Evolutionary conservation across 371 early-diverging fungal species (phyloP).

Genomic region (Mortierella sp.): DNA sequence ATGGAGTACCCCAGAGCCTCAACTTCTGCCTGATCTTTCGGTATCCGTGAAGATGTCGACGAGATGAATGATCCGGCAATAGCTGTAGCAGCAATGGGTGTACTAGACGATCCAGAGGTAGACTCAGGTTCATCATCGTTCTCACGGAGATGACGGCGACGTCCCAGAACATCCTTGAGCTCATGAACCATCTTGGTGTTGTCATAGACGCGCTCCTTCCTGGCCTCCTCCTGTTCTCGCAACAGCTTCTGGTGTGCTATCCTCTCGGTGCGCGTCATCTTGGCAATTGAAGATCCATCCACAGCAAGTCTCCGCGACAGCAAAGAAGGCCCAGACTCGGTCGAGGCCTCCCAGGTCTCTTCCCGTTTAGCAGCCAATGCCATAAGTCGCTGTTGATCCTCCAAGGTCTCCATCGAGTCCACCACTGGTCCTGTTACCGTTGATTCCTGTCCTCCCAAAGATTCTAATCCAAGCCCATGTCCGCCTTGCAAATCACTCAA

Average conservation of each 20-base stretch:
- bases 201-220: constrained; percentile 31
- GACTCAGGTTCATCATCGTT: constrained; percentile 26
- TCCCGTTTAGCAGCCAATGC: constrained; percentile 47
- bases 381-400: constrained; percentile 56
- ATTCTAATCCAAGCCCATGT: background rate
- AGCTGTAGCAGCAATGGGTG: background rate
- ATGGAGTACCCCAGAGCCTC: background rate
- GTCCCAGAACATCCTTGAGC: constrained; percentile 71
- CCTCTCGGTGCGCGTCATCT: constrained; percentile 71
- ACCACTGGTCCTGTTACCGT: constrained; percentile 24
- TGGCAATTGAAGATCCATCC: constrained; percentile 28
- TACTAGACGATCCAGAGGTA: background rate
- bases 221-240: constrained; percentile 63
- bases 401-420: constrained; percentile 48
- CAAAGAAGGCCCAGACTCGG: constrained; percentile 37
- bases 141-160: constrained; percentile 57
- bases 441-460: background rate
- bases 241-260: constrained; percentile 67
- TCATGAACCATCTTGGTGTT: constrained; percentile 70
- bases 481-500: background rate
- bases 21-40: background rate
- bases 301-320: constrained; percentile 12
- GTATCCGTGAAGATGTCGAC: background rate
- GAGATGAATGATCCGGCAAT: background rate
- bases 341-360: constrained; percentile 59